A percentile compares a stretch with the other conserved stretches of the same genome.
Conservation (phyloP, 2,329 filamentous ascomycete species). For the Colletotrichum eleusines region DNA sequence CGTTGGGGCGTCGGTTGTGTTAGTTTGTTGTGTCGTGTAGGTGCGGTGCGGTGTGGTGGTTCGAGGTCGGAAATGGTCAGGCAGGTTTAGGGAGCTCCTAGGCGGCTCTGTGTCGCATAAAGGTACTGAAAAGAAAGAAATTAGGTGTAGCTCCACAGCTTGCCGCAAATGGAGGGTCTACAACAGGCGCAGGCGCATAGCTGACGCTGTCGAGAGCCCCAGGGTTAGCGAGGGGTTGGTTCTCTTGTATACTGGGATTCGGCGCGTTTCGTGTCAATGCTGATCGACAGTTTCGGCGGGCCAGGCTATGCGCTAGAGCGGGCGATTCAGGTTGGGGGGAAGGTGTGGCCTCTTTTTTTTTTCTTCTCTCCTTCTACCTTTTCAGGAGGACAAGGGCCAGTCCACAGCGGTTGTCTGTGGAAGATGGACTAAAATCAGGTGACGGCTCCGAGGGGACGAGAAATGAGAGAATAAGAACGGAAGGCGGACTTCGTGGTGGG, state of each 20-base stretch:
- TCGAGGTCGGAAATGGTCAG: slow-evolving; percentile 26
- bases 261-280: slow-evolving; percentile 52
- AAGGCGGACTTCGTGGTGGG: slow-evolving; percentile 20
- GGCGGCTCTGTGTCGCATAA: slow-evolving; percentile 29
- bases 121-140: slow-evolving; percentile 32
- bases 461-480: slow-evolving; percentile 26
- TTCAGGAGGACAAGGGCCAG: slow-evolving; percentile 20
- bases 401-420: slow-evolving; percentile 29
- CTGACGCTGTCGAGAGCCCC: slow-evolving; percentile 21
- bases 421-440: not conserved
- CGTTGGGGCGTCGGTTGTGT: slow-evolving; percentile 1
- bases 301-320: slow-evolving; percentile 42
- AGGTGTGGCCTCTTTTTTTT: no score
- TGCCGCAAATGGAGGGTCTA: slow-evolving; percentile 36
- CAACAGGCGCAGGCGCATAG: slow-evolving; percentile 36
- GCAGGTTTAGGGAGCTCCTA: slow-evolving; percentile 25
- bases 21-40: not conserved
- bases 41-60: not conserved
- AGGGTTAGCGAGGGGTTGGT: slow-evolving; percentile 22
- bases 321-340: slow-evolving; percentile 32
- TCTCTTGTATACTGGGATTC: slow-evolving; percentile 30
- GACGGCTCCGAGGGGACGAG: not conserved
- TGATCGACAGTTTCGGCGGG: slow-evolving; percentile 56
- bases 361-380: not conserved
- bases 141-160: slow-evolving; percentile 40